These are phyloP conservation scores for Claviceps spartinae DNA, from an alignment of 2,329 filamentous ascomycete species.

Conservation along the genomic window DNA sequence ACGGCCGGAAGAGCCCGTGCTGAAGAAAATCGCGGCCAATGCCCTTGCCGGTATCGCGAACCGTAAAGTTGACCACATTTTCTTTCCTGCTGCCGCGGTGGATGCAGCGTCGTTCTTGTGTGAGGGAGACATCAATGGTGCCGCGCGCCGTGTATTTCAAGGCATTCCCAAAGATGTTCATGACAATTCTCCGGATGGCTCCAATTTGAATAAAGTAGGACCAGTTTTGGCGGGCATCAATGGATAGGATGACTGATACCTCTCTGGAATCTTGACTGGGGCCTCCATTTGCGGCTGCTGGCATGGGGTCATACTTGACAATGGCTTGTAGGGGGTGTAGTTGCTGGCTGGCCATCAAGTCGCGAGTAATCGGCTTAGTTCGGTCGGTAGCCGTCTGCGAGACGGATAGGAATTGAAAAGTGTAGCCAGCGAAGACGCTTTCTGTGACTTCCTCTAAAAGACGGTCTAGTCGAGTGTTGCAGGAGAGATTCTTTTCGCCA, in stretches of 20 bases:
- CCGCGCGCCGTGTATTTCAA: constrained; percentile 42
- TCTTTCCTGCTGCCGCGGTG: constrained; percentile 1
- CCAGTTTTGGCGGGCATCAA: constrained; percentile 35
- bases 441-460: constrained; percentile 33
- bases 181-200: constrained; percentile 37
- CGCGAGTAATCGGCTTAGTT: constrained; percentile 1
- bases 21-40: constrained; percentile 50
- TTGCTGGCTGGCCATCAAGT: constrained; percentile 9
- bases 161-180: constrained; percentile 50
- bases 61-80: constrained; percentile 24
- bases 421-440: constrained; percentile 32
- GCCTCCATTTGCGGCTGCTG: background rate
- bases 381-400: constrained; percentile 8
- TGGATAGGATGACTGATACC: constrained; percentile 15
- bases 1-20: constrained; percentile 47
- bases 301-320: constrained; percentile 9
- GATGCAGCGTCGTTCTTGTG: constrained; percentile 8
- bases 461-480: constrained; percentile 21
- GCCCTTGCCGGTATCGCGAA: constrained; percentile 52
- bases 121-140: constrained; percentile 16
- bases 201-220: constrained; percentile 40
- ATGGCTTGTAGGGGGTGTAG: constrained; percentile 30
- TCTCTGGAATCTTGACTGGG: constrained; percentile 9
- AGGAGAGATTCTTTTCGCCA: constrained; percentile 8
- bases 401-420: constrained; percentile 19